These are phyloP conservation scores for Solanum rostratum DNA, from an alignment of 257 asterid species.

Conservation along the genomic window DNA sequence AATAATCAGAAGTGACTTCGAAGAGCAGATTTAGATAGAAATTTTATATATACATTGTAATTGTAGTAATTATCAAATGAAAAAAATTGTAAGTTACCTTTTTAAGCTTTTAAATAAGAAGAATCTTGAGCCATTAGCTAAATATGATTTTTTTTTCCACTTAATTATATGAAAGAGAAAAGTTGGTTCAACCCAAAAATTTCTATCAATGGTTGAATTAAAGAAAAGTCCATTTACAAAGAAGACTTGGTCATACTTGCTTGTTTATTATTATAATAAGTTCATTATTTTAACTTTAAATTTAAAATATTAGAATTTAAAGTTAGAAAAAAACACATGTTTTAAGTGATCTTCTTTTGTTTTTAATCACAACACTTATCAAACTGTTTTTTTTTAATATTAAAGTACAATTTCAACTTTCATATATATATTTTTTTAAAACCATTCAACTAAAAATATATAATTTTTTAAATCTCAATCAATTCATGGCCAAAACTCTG, in stretches of 20 bases:
- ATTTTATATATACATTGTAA: no score
- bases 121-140: no score
- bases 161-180: no score
- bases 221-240: not conserved
- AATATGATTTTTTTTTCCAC: no score
- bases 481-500: not conserved
- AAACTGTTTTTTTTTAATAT: not conserved
- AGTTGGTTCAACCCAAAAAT: no score
- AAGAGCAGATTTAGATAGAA: no score
- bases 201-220: not conserved
- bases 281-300: not conserved
- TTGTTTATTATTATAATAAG: not conserved
- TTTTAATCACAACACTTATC: not conserved
- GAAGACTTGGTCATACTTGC: not conserved
- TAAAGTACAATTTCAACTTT: not conserved
- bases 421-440: fast-evolving
- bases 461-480: not conserved
- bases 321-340: not conserved
- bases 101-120: no score
- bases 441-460: not conserved
- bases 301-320: not conserved
- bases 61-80: no score
- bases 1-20: no score
- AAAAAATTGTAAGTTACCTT: no score
- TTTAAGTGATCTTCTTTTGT: not conserved